phyloP scores from a whole-genome alignment of 106 monocot species.

The Triglochin maritima region DNA sequence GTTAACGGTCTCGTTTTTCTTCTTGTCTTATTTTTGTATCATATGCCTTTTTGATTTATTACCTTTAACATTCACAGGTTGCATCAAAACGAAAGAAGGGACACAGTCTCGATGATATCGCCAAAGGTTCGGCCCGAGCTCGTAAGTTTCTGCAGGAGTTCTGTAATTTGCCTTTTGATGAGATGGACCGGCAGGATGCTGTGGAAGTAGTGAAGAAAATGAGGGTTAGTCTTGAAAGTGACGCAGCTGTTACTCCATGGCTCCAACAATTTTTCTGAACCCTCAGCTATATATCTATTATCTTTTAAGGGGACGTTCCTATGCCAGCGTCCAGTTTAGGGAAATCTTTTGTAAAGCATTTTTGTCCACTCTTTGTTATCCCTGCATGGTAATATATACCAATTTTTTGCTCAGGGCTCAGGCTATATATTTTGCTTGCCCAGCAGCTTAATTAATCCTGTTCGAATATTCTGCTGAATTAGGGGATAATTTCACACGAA shows the following conservation, averaged over 20 bases:
- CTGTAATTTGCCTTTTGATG: conserved; percentile 42
- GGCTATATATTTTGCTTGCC: too few species aligned
- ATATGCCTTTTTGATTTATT: not conserved
- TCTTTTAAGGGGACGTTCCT: too few species aligned
- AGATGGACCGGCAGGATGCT: conserved; percentile 35
- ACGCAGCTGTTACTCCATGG: conserved; percentile 44
- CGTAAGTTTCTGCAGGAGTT: conserved; percentile 51
- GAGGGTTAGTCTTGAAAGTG: conserved; percentile 39
- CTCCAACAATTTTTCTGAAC: conserved; percentile 47
- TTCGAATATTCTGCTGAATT: too few species aligned
- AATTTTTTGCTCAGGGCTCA: too few species aligned
- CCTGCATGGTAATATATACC: too few species aligned
- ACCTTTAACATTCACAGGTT: conserved; percentile 4
- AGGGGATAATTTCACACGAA: too few species aligned
- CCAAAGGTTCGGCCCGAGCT: conserved; percentile 40
- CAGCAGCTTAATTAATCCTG: too few species aligned
- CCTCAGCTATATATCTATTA: not conserved
- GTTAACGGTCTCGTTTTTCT: not conserved
- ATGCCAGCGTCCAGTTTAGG: too few species aligned
- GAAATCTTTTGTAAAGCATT: too few species aligned
- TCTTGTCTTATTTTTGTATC: not conserved
- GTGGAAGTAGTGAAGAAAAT: conserved; percentile 30
- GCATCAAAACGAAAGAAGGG: conserved; percentile 27
- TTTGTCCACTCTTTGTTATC: too few species aligned
- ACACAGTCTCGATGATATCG: conserved; percentile 30